Evolutionary conservation across 2,329 filamentous ascomycete genomes (phyloP).

Genomic region (Ceratocystis lukuohia): DNA sequence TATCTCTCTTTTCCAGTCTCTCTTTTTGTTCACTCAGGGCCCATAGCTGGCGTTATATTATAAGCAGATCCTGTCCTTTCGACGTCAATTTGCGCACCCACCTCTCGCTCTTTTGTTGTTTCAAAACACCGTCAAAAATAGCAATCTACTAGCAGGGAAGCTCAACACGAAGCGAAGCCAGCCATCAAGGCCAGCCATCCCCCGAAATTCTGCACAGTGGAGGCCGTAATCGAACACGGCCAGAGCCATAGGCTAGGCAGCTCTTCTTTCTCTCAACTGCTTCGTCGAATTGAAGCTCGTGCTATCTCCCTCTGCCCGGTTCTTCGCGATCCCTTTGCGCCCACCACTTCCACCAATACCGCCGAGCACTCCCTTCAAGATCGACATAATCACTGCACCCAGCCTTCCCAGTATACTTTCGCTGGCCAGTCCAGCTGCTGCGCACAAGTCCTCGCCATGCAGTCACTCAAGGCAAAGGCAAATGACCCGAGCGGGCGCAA

Average conservation of each 20-base stretch:
- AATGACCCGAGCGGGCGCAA: slow-evolving; percentile 45
- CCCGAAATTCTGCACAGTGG: slow-evolving; percentile 14
- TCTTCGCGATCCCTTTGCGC: slow-evolving; percentile 4
- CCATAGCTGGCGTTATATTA: no score
- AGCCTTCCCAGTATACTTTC: background rate
- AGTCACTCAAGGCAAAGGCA: slow-evolving; percentile 41
- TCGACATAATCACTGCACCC: background rate
- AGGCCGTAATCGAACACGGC: slow-evolving; percentile 13
- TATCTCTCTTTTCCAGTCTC: background rate
- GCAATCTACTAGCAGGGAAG: background rate
- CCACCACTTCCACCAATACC: background rate
- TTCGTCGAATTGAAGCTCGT: slow-evolving; percentile 16
- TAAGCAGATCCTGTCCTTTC: no score
- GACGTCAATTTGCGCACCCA: background rate
- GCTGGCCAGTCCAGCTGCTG: background rate
- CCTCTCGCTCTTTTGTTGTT: slow-evolving; percentile 2
- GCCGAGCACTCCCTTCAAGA: background rate
- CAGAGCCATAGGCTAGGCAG: slow-evolving; percentile 10
- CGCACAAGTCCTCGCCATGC: slow-evolving; percentile 28
- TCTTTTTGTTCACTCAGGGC: background rate
- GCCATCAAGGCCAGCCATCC: background rate
- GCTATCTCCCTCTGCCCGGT: slow-evolving; percentile 11
- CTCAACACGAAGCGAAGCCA: slow-evolving; percentile 5
- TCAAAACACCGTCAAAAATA: slow-evolving; percentile 6
- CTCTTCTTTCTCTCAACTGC: slow-evolving; percentile 13